phyloP scores from a whole-genome alignment of 2,329 filamentous ascomycete species.

The Monilinia fructicola region DNA sequence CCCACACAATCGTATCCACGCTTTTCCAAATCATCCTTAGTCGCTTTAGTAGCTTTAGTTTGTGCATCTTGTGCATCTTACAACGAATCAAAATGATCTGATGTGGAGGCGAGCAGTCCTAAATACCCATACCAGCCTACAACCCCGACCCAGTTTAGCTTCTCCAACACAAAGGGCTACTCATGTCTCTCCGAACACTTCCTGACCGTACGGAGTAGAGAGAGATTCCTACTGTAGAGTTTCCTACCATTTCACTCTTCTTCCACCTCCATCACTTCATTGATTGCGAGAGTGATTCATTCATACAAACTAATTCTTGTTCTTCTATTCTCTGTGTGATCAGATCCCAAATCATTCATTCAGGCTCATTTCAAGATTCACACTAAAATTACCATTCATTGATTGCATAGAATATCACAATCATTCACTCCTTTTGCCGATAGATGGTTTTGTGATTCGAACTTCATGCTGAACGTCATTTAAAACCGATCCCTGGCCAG shows the following conservation, averaged over 20 bases:
- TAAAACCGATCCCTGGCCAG: slow-evolving; percentile 13
- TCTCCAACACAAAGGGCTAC: slow-evolving; percentile 20
- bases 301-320: neutral
- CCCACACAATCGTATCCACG: slow-evolving; percentile 2
- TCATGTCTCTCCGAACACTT: slow-evolving; percentile 18
- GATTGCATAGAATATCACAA: neutral
- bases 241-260: slow-evolving; percentile 8
- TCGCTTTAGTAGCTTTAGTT: neutral
- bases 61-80: slow-evolving; percentile 15
- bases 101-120: slow-evolving; percentile 14
- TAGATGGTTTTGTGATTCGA: slow-evolving; percentile 17
- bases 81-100: slow-evolving; percentile 16
- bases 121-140: slow-evolving; percentile 13
- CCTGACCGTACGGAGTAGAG: slow-evolving; percentile 4
- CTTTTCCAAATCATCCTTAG: slow-evolving; percentile 13
- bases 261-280: slow-evolving; percentile 17
- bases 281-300: slow-evolving; percentile 13
- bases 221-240: neutral
- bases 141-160: slow-evolving; percentile 1
- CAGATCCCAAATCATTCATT: slow-evolving; percentile 7
- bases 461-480: slow-evolving; percentile 24
- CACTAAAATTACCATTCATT: neutral
- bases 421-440: slow-evolving; percentile 13
- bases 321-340: slow-evolving; percentile 1
- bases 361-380: neutral